These are phyloP conservation scores for Penicillium argentinense DNA, from an alignment of 495 filamentous ascomycete genomes.

Conservation along the genomic window DNA sequence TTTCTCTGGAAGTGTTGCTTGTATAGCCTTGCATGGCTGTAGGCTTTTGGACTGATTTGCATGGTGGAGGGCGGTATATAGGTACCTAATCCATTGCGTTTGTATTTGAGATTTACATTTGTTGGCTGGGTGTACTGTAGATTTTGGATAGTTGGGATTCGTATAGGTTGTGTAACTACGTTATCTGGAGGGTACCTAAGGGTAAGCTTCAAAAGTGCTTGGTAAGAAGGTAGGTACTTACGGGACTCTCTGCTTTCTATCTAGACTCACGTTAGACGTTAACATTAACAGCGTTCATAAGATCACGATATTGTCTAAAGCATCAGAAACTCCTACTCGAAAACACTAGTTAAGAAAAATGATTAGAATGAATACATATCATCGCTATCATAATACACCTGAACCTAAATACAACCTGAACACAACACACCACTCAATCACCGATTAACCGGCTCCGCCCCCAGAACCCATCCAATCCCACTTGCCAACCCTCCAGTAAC, in stretches of 20 bases:
- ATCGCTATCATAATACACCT: conserved; percentile 6
- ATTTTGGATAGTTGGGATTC: too few species aligned
- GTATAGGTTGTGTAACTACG: too few species aligned
- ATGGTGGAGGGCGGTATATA: conserved; percentile 12
- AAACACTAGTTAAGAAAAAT: neutral
- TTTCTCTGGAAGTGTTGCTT: neutral
- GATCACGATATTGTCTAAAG: too few species aligned
- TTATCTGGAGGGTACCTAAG: too few species aligned
- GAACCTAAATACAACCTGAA: neutral
- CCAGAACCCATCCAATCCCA: conserved; percentile 84
- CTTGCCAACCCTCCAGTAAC: conserved; percentile 71
- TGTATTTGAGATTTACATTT: neutral
- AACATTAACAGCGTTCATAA: too few species aligned
- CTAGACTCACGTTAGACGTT: too few species aligned
- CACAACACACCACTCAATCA: conserved; percentile 5
- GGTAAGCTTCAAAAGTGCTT: too few species aligned
- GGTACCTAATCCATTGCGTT: conserved; percentile 25
- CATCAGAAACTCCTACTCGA: too few species aligned
- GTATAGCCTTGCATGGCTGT: neutral
- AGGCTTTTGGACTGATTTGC: conserved; percentile 2
- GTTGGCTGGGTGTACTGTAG: too few species aligned
- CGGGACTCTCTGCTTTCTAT: too few species aligned
- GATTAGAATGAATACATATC: too few species aligned
- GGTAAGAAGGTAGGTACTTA: too few species aligned
- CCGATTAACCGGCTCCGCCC: conserved; percentile 59